phyloP scores from a whole-genome alignment of 2,329 filamentous ascomycete species.

The Phyllosticta capitalensis region DNA sequence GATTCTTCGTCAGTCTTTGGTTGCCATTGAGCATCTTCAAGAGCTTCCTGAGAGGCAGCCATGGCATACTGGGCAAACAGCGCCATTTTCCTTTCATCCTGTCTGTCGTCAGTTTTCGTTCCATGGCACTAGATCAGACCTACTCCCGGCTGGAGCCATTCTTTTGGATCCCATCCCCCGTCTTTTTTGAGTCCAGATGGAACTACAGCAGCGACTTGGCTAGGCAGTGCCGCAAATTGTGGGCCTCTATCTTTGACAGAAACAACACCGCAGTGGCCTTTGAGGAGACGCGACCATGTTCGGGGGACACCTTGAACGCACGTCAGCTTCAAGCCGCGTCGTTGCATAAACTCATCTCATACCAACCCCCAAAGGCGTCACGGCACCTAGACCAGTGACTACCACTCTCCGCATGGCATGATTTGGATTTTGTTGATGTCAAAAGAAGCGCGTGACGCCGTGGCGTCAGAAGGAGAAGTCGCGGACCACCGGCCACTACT shows the following conservation, averaged over 20 bases:
- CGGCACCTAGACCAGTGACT: conserved; percentile 39
- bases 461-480: background rate
- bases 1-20: conserved; percentile 51
- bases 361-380: conserved; percentile 68
- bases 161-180: conserved; percentile 38
- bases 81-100: conserved; percentile 74
- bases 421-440: background rate
- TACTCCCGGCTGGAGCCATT: conserved; percentile 34
- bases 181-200: conserved; percentile 44
- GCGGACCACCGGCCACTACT: conserved; percentile 2
- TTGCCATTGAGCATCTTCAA: conserved; percentile 72
- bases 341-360: conserved; percentile 14
- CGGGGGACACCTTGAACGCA: conserved; percentile 50
- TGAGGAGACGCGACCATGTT: conserved; percentile 74
- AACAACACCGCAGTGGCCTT: conserved; percentile 69
- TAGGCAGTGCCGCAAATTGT: conserved; percentile 64
- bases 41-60: conserved; percentile 75
- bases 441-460: background rate
- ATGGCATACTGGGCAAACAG: conserved; percentile 85
- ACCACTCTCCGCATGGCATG: conserved; percentile 37
- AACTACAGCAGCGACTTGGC: conserved; percentile 75
- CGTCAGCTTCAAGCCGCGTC: background rate
- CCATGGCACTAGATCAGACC: conserved; percentile 7
- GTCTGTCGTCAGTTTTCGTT: conserved; percentile 35
- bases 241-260: conserved; percentile 56